Base-by-base conservation (phyloP, 257 asterid species). In the Solanum stenotomum region DNA sequence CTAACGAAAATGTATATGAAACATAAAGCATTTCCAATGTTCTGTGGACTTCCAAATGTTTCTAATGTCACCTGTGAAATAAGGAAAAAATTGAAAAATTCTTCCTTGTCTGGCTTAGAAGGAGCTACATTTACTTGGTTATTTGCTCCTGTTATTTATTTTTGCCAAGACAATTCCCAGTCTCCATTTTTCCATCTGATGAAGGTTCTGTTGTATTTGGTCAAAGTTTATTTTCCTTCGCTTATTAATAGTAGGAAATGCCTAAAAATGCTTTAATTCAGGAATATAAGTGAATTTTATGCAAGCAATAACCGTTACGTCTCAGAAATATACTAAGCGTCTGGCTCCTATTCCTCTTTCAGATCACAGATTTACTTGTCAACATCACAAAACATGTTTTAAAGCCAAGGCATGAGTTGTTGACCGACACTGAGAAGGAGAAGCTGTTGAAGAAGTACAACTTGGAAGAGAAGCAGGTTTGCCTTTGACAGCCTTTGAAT, bases 281-380 rank as follows among this genome's bases (percentile, higher is more conserved):
- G 68, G 68, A 46, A 52, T 44, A 46, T 12, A 46, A 46, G 25
- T 81, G 68, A 46, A 46, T 29, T 46, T 46, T 81, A 29, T 81
- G 68, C 85, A 81, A 42, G 25, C 42, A 56, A 74, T 42, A 29
- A 46, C 31, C 25, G 23, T 65, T 71, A 35, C 29, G 61, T 83
- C 7, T 63, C 77, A 37, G 86, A 40, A 40, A 40, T 76, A 25
- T 31, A n/a, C 82, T 38, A 12, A 87, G 46, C 70, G 31, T 42
- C 42, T 37, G 85, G 42, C 56, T 35, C 37, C 15, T 61, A 23
- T 46, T 81, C 85, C 27, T 77, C 86, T 88, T 88, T 75, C 93
- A 97, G 99, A 96, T 97, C 87, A 92, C 94, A 2, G 98, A 97
- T 91, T 91, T 97, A 94, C 98, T 97, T 37, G 94, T 93, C 87